These are phyloP conservation scores for Metahyphopichia silvanorum DNA, from an alignment of 805 yeast species.

Conservation along the genomic window DNA sequence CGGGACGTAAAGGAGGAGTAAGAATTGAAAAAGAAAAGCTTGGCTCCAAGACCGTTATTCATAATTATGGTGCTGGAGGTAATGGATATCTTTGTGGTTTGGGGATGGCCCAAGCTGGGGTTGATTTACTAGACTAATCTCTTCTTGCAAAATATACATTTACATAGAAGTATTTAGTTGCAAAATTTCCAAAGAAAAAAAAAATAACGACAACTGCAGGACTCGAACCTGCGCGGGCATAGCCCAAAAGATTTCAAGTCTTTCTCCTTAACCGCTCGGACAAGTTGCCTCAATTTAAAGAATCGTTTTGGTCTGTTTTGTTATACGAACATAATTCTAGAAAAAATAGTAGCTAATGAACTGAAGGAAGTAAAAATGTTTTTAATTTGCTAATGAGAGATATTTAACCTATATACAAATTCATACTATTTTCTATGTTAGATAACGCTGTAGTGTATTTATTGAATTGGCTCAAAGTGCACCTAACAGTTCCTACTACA, in stretches of 20 bases:
- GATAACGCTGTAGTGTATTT: no score
- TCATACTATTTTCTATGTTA: no score
- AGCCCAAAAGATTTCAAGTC: slow-evolving; percentile 29
- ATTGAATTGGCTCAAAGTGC: no score
- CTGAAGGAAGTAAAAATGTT: no score
- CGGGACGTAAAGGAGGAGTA: slow-evolving; percentile 22
- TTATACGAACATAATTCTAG: no score
- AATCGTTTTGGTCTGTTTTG: no score
- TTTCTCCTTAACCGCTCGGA: slow-evolving; percentile 4
- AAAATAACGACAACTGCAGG: slow-evolving; percentile 2
- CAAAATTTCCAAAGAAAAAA: no score
- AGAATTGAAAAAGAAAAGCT: slow-evolving; percentile 14
- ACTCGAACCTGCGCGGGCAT: slow-evolving; percentile 28
- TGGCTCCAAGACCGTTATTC: slow-evolving; percentile 5
- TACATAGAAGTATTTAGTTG: not conserved
- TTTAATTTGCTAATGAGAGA: no score
- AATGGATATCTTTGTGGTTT: slow-evolving; percentile 21
- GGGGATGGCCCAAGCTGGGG: slow-evolving; percentile 14
- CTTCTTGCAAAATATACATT: not conserved
- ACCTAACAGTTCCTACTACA: no score
- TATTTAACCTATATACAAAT: no score
- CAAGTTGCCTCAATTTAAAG: no score
- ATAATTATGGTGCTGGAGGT: slow-evolving; percentile 26
- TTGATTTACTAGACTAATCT: not conserved
- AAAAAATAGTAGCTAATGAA: no score